phyloP scores from a whole-genome alignment of 2,329 filamentous ascomycete species.

The Stagonosporopsis rhizophila region DNA sequence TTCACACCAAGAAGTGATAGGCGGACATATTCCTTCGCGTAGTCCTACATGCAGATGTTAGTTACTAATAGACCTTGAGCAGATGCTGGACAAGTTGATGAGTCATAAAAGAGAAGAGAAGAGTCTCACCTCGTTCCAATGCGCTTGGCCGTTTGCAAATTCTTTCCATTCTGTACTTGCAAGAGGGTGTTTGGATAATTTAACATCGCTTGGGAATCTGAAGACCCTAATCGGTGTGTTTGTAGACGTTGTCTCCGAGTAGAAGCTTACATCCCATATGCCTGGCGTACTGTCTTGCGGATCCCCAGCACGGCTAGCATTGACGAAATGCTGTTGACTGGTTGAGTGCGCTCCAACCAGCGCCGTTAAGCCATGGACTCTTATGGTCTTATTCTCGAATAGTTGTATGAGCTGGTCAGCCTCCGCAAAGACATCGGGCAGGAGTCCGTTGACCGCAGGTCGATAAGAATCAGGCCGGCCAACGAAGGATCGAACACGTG shows the following conservation, averaged over 20 bases:
- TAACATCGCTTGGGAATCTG: slow-evolving; percentile 39
- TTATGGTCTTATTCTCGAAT: slow-evolving; percentile 45
- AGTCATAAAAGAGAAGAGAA: too few species aligned
- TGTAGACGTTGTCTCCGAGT: slow-evolving; percentile 36
- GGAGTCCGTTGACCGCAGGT: slow-evolving; percentile 30
- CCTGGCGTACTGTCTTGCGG: slow-evolving; percentile 43
- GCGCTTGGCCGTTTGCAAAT: slow-evolving; percentile 25
- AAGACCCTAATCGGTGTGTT: slow-evolving; percentile 35
- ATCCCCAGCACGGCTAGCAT: slow-evolving; percentile 26
- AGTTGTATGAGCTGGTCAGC: slow-evolving; percentile 42
- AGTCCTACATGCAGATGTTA: too few species aligned
- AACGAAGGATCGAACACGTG: slow-evolving; percentile 41
- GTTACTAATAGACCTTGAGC: too few species aligned
- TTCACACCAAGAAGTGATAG: slow-evolving; percentile 61
- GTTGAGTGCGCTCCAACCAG: slow-evolving; percentile 44
- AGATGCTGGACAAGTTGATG: too few species aligned
- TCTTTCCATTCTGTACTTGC: slow-evolving; percentile 34
- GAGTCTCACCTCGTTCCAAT: slow-evolving; percentile 51
- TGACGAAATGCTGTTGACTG: slow-evolving; percentile 39
- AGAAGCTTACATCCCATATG: slow-evolving; percentile 43
- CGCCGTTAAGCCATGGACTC: slow-evolving; percentile 40
- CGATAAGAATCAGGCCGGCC: slow-evolving; percentile 39
- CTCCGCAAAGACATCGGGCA: too few species aligned
- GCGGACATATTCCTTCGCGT: slow-evolving; percentile 34
- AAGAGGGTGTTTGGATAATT: slow-evolving; percentile 33